Evolutionary conservation across 495 filamentous ascomycete species (phyloP), one percentile per base, ranked within the genome.

Genomic region (Neurospora hispaniola): DNA sequence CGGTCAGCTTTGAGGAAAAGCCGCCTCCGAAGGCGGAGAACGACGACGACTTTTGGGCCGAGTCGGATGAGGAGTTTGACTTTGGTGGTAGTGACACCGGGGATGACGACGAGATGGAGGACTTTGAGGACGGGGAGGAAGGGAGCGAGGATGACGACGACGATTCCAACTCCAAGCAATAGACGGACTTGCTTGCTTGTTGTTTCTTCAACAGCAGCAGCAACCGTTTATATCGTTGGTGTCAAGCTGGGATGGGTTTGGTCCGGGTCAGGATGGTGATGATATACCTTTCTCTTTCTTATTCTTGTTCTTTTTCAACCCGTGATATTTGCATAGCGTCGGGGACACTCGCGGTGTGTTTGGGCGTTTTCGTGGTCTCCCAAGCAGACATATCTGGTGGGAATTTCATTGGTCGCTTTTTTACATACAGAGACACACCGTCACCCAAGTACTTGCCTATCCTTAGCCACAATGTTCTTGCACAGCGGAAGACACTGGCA

Each of bases 41-140:
- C 59, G 93, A 97, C 73, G 86, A 86, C 35, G 90, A 91, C 72
- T 96, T 94, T 79, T 97, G 94, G 92, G 88, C 86, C 43, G 94
- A 94, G 75, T 91, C 88, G 48, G 93, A 93, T 76, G 90, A 92
- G 68, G 92, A 94, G 74, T 88, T 92, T 71, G 88, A 92, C 70
- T 95, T 96, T 81, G 93, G 91, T 0, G 91, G 91, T 73, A 93
- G 87, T 68, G 86, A 88, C 42, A 85, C 87, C 16, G 90, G 87
- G 48, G 84, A 85, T 2, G 88, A 85, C 31, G 88, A 86, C 73
- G 87, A 88, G 8, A 83, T 87, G 9, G 85, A 89, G 35, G 85
- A 89, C 39, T 84, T 86, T 35, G 86, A 87, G 6, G 80, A 84
- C 9, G 85, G 82, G 4, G 81, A 82, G 44, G 82, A 82, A 18